Base-by-base conservation (phyloP, 345 rosid genomes). In the Citrus reticulata region DNA sequence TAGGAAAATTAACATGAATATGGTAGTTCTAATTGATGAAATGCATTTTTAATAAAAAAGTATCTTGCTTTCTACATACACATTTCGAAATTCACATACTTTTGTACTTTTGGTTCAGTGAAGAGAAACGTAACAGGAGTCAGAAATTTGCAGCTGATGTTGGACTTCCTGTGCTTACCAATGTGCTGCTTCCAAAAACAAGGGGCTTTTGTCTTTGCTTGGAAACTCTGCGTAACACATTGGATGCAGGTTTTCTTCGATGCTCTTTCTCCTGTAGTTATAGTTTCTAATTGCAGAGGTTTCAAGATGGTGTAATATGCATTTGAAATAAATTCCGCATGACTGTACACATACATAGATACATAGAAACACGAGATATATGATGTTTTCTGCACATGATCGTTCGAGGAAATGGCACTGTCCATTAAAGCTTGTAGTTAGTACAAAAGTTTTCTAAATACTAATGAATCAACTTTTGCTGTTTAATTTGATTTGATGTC, bases 181-280 rank as follows among this genome's bases (percentile, higher is more conserved):
- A 93, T 73, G 95, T 93, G 74, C 88, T 92, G 68, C 84, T 92
- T 78, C 98, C 96, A 1, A 93, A 92, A 82, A 88, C 96, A 22
- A 90, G 83, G 78, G 98, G 96, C 1, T 93, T 93, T 70, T 42
- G 79, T 78, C 80, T 88, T 78, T 90, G 95, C 92, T 79, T 92
- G 83, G 95, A 91, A 82, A 90, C 80, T 81, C 85, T 93, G 25
- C 83, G 83, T 37, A 75, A 55, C 75, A 85, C 95, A 55, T 83
- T 90, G 74, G 95, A 93, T 82, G 95, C 98, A 85, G 96, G 98
- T 93, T 81, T 30, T 46, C 32, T 76, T 68, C 37, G 20, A n/a
- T 49, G 42, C 39, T 54, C 17, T n/a, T n/a, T 72, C 42, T 63
- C 58, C 24, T 58, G 2, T 61, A 20, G 24, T 20, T 14, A 57